Evolutionary conservation across 2,329 filamentous ascomycete genomes (phyloP), one percentile per base, ranked within the genome.

Genomic region (Colletotrichum endophyticum): DNA sequence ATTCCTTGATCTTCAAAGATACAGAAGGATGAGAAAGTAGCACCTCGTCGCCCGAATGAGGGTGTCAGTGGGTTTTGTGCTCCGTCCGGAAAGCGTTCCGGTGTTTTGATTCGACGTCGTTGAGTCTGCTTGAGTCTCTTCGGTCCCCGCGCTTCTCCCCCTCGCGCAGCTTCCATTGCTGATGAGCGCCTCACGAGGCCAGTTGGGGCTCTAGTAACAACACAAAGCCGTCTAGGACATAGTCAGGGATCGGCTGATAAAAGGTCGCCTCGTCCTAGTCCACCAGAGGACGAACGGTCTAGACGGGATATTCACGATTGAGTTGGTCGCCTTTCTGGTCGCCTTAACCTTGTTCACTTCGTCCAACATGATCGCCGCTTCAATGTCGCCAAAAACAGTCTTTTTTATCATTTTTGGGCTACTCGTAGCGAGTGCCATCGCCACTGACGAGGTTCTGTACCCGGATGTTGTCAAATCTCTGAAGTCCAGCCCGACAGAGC

Each of bases 401-500:
- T 25, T 57, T 30, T 28, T 27, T 61, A 8, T 12, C 69, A 8
- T n/a, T 69, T 34, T 66, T 15, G 63, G 64, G 44, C 22, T 72
- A 16, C 44, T 68, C n/a, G 25, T 59, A 9, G 61, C n/a, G 22
- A 30, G 22, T 16, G 61, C 53, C 15, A n/a, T 30, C 36, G 75
- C 76, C 63, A 70, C 66, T 19, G 70, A 78, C 39, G 34, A 68
- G n/a, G 69, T 72, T 8, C 62, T 72, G 16, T 61, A 85, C 66
- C 83, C 85, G 13, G 77, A 84, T 13, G 30, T 77, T 32, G 64
- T 78, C 63, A 59, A 75, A 19, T 64, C 64, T 59, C 82, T 88
- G 28, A 82, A 80, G 71, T 81, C 80, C 44, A 84, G 87, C 57
- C 83, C 87, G 36, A 89, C 88, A 30, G 85, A 86, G 59, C 85